Base-by-base conservation (phyloP, 1,284 basidiomycete genomes). In the Sutorius eximius region DNA sequence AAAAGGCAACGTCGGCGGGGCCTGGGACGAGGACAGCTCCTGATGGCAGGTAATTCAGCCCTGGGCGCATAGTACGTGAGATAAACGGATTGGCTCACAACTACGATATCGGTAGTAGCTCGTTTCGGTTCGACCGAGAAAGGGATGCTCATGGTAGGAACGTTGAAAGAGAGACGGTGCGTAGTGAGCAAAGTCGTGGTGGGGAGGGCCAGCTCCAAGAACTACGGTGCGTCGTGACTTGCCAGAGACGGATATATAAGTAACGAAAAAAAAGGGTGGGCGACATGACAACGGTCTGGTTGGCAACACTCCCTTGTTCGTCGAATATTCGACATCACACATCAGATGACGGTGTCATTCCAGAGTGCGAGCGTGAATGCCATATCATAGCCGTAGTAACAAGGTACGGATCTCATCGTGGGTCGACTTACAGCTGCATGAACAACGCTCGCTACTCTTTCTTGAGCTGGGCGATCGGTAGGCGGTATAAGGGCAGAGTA, bases 401-500 rank as follows among this genome's bases (percentile, higher is more conserved):
- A n/a, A n/a, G 18, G 38, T 18, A 29, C 38, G 11, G 37, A 16
- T 38, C 22, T 29, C 40, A 20, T 29, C 6, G 3, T 11, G 16
- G 11, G 22, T 46, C 16, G 37, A 46, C 2, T 32, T 22, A 43
- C n/a, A 29, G 16, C 38, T 46, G 33, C 33, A 22, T 3, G 10
- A 10, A 22, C 10, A 37, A 22, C 3, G 16, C 29, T 45, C 20
- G 9, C 45, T 34, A 58, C 53, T 49, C 53, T 49, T 49, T 58
- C 52, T 63, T 71, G 62, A 82, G 79, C 52, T 64, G 75, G 24
- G 78, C 81, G 30, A 87, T 65, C 0, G 87, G 87, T 34, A 89
- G 69, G 41, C 82, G 77, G 67, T 91, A 92, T 51, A 82, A 67
- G 47, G 86, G 82, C 62, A 86, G 65, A 40, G 78, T 81, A 63